phyloP scores from a whole-genome alignment of 352 stramenopile species.

The Plasmopara halstedii region DNA sequence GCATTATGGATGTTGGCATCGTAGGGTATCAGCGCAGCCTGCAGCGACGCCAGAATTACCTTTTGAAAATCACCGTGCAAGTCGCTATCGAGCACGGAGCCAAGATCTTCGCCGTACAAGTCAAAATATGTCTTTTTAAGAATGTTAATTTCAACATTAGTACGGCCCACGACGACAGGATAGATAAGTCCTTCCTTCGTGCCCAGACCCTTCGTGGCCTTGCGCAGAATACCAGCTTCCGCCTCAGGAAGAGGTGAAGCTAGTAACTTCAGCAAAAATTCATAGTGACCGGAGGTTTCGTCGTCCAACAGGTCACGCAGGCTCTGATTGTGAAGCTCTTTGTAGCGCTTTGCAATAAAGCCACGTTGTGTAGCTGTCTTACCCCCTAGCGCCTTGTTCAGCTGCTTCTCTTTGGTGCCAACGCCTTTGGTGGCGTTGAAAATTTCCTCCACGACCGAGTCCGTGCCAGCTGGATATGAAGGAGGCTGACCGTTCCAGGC shows the following conservation, averaged over 20 bases:
- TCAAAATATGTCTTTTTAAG: constrained; percentile 82
- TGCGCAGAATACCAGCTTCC: constrained; percentile 50
- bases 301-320: constrained; percentile 54
- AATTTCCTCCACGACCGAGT: constrained; percentile 55
- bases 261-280: constrained; percentile 56
- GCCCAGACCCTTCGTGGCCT: constrained; percentile 57
- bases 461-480: constrained; percentile 38
- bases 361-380: constrained; percentile 54
- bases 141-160: constrained; percentile 68
- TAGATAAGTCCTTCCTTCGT: constrained; percentile 66
- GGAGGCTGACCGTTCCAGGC: constrained; percentile 44
- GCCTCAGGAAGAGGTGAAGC: constrained; percentile 49
- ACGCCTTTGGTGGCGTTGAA: constrained; percentile 52
- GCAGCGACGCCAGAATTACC: constrained; percentile 60
- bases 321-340: constrained; percentile 52
- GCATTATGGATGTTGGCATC: constrained; percentile 59
- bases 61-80: constrained; percentile 70
- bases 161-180: constrained; percentile 50
- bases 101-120: constrained; percentile 52
- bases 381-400: constrained; percentile 50
- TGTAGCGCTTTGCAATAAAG: constrained; percentile 65
- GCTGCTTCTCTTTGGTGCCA: constrained; percentile 56
- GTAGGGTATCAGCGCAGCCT: constrained; percentile 39
- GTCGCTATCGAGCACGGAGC: constrained; percentile 48
- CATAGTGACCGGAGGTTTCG: constrained; percentile 56